Evolutionary conservation across 2,329 filamentous ascomycete species (phyloP), one percentile per base, ranked within the genome.

Genomic region (Pseudopyricularia javanii): DNA sequence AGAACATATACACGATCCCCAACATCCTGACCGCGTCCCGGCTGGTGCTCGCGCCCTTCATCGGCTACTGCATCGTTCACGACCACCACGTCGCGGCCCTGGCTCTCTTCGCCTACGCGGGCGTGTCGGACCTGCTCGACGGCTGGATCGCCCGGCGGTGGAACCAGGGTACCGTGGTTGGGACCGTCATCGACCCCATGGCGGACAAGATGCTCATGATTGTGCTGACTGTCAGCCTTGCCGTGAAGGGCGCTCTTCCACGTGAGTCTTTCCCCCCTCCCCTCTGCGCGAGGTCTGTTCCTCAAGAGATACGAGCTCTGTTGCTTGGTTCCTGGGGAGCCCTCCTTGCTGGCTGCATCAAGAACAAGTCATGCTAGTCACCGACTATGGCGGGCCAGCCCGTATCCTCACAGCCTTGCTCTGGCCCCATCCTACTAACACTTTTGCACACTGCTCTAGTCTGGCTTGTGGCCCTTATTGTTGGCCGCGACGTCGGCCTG

Each of bases 161-260:
- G 82, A 85, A 91, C 50, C 77, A 89, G 54, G 86, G 93, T 67
- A 97, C 93, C 0, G 91, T 98, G 1, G 89, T 97, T 9, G 93
- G 93, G 53, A 94, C 88, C 53, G 82, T 98, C 30, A 89, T 98
- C 56, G 91, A 95, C 63, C 93, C 93, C 6, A 93, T 96, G 86
- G 93, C 93, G 3, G 93, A 98, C 69, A 98, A 98, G 72, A 79
- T 82, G 8, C 78, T 98, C 58, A 97, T 98, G 93, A 96, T 91
- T 0, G 82, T 95, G 54, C 70, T 95, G 61, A 94, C 91, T 1
- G 83, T 91, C 12, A 90, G 87, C 58, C 71, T 97, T 47, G 90
- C 91, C 4, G 75, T 86, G 56, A 90, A 95, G 61, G 90, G 89
- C 3, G 79, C 82, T 14, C 74, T 98, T 50, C 90, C 91, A 54